Evolutionary conservation across 805 yeast species (phyloP).

Genomic region (Scheffersomyces spartinae): DNA sequence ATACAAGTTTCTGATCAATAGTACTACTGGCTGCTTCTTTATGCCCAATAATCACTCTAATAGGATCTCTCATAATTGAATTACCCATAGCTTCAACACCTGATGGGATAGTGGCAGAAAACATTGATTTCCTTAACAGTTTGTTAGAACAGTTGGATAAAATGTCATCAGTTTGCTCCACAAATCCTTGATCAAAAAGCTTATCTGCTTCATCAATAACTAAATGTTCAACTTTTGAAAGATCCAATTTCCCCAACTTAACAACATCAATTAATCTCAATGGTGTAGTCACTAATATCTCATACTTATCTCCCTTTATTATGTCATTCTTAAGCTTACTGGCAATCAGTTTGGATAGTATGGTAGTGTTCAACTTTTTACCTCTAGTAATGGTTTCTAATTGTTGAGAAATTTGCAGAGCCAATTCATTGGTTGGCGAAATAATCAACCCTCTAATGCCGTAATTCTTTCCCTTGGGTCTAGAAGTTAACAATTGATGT

Average conservation of each 20-base stretch:
- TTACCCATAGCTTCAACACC: slow-evolving; percentile 82
- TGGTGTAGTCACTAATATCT: slow-evolving; percentile 81
- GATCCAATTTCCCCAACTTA: slow-evolving; percentile 45
- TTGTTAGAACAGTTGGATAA: slow-evolving; percentile 45
- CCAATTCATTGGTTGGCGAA: slow-evolving; percentile 92
- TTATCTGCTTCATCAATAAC: slow-evolving; percentile 95
- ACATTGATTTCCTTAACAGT: slow-evolving; percentile 60
- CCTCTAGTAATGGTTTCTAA: slow-evolving; percentile 47
- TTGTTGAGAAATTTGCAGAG: slow-evolving; percentile 71
- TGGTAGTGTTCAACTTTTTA: slow-evolving; percentile 44
- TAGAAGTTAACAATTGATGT: slow-evolving; percentile 28
- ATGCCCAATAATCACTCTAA: slow-evolving; percentile 82
- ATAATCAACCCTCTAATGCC: slow-evolving; percentile 70
- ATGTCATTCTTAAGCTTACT: slow-evolving; percentile 53
- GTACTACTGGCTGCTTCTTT: slow-evolving; percentile 84
- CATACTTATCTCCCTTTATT: slow-evolving; percentile 53
- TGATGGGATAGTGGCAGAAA: slow-evolving; percentile 93
- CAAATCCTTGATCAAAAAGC: slow-evolving; percentile 74
- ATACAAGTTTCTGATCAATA: slow-evolving; percentile 74
- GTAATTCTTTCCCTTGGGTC: slow-evolving; percentile 17
- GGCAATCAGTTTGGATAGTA: slow-evolving; percentile 63
- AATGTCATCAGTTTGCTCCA: slow-evolving; percentile 84
- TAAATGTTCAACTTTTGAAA: slow-evolving; percentile 58
- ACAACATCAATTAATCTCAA: slow-evolving; percentile 74
- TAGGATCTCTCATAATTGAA: slow-evolving; percentile 73